Evolutionary conservation across 257 asterid species (phyloP).

Genomic region (Apocynum venetum): DNA sequence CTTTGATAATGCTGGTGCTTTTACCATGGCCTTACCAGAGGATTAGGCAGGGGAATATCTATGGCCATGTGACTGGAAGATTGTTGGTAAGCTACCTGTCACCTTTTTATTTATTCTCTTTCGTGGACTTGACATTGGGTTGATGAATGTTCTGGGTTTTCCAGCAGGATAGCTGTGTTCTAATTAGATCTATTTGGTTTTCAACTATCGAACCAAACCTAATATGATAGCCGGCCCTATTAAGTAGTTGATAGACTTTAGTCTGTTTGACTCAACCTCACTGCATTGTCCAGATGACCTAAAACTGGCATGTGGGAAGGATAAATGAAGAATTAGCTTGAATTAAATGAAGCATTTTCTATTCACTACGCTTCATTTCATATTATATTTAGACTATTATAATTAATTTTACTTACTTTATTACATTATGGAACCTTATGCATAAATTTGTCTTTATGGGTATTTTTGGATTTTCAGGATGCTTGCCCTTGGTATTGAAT

Average conservation of each 20-base stretch:
- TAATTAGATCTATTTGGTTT: not conserved
- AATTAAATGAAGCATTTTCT: not conserved
- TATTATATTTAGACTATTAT: no score
- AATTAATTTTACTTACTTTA: no score
- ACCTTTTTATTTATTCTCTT: no score
- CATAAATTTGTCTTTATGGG: no score
- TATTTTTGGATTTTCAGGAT: no score
- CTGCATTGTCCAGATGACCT: not conserved
- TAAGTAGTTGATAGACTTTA: not conserved
- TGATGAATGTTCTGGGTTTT: not conserved
- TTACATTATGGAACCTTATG: no score
- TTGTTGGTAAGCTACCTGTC: constrained; percentile 29
- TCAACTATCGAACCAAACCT: not conserved
- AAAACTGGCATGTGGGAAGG: not conserved
- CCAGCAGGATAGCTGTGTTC: not conserved
- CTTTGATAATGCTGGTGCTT: constrained; percentile 39
- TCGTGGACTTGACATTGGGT: not conserved
- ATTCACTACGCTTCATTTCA: no score
- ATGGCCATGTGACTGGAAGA: constrained; percentile 46
- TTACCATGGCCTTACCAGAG: constrained; percentile 50
- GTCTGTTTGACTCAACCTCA: not conserved
- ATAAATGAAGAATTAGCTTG: not conserved
- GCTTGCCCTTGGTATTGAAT: no score
- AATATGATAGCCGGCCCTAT: not conserved
- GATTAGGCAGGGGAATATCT: constrained; percentile 43